A percentile compares a stretch with the other conserved stretches of the same genome.
Conservation (phyloP, 2,329 filamentous ascomycete species). For the Helotiales sp. region DNA sequence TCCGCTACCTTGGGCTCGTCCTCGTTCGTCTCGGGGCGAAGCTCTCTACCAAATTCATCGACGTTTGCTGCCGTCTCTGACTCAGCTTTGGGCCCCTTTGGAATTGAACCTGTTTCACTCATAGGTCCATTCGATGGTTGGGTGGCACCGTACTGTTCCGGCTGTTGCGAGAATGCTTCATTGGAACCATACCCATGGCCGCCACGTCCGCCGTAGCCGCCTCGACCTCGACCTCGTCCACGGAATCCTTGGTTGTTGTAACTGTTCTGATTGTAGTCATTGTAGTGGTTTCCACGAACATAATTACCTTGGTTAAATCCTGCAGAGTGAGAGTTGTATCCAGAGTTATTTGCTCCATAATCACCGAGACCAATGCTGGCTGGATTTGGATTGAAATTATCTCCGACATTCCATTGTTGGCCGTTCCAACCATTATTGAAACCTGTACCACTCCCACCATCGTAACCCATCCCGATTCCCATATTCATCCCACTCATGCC, state of each 20-base stretch:
- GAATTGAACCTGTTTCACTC: constrained; percentile 32
- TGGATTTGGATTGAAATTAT: constrained; percentile 89
- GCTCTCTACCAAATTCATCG: constrained; percentile 39
- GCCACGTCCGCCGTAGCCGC: constrained; percentile 34
- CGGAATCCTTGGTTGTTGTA: constrained; percentile 59
- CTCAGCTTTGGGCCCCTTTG: constrained; percentile 34
- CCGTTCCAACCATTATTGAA: constrained; percentile 79
- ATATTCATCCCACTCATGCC: constrained; percentile 82
- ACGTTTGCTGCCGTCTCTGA: constrained; percentile 27
- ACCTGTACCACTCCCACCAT: constrained; percentile 59
- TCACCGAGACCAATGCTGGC: constrained; percentile 76
- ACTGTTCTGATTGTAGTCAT: constrained; percentile 65
- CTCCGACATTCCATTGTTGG: constrained; percentile 78
- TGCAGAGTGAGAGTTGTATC: constrained; percentile 60
- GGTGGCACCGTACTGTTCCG: constrained; percentile 29
- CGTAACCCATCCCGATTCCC: constrained; percentile 65
- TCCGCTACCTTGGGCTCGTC: constrained; percentile 17
- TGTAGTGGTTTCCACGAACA: constrained; percentile 67
- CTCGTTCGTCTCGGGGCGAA: constrained; percentile 30
- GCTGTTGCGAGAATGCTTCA: constrained; percentile 33
- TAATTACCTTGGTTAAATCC: constrained; percentile 83
- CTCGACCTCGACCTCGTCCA: constrained; percentile 39
- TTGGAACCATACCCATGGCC: constrained; percentile 32
- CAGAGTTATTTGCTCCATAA: constrained; percentile 76
- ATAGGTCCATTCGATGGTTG: constrained; percentile 29